phyloP scores from a whole-genome alignment of 257 asterid species.

The Capsicum rhomboideum region DNA sequence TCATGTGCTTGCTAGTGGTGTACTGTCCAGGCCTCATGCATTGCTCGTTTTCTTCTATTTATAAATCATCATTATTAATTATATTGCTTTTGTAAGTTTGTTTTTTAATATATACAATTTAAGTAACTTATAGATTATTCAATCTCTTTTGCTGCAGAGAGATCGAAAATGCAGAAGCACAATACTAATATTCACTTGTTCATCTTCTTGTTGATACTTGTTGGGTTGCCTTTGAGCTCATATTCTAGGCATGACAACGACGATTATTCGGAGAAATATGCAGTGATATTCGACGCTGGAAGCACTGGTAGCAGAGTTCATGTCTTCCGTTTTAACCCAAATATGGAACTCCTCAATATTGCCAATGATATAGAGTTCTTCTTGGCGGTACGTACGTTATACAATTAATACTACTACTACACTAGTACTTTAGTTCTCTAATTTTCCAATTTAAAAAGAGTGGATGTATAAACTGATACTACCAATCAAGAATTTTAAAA shows the following conservation, averaged over 20 bases:
- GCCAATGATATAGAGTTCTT: constrained; percentile 78
- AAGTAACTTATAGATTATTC: neutral
- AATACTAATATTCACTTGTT: neutral
- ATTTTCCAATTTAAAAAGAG: too few relatives aligned
- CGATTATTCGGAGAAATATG: constrained; percentile 20
- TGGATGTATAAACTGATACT: too few relatives aligned
- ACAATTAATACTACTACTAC: too few relatives aligned
- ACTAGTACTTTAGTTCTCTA: too few relatives aligned
- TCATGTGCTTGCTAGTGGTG: neutral
- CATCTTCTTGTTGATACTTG: neutral
- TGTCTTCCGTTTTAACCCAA: constrained; percentile 61
- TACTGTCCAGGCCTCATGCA: neutral
- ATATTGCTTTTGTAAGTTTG: neutral
- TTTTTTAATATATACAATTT: neutral
- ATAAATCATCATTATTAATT: neutral
- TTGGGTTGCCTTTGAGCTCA: neutral
- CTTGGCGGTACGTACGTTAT: constrained; percentile 28
- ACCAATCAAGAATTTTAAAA: too few relatives aligned
- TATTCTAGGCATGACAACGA: neutral
- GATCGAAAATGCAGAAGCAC: neutral
- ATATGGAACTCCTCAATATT: constrained; percentile 72
- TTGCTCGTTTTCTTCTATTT: neutral
- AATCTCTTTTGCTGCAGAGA: neutral
- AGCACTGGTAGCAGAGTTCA: constrained; percentile 95
- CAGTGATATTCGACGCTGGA: constrained; percentile 87